Evolutionary conservation across 495 filamentous ascomycete genomes (phyloP).

Genomic region (Penicillium cataractarum): DNA sequence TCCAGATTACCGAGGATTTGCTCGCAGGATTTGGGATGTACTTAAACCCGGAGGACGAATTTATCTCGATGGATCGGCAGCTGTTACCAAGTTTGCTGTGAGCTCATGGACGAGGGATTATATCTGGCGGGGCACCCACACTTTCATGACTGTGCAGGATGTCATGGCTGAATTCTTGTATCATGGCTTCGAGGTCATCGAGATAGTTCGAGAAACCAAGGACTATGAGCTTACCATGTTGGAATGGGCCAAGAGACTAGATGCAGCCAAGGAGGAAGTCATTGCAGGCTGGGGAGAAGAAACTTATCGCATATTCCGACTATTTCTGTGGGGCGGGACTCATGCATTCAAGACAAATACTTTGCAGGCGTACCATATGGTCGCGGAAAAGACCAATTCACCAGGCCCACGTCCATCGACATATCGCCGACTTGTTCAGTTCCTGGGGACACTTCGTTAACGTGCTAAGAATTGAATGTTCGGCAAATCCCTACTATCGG

Average conservation of each 20-base stretch:
- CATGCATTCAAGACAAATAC: slow-evolving; percentile 17
- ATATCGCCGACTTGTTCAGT: slow-evolving; percentile 8
- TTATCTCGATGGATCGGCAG: slow-evolving; percentile 27
- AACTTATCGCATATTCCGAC: slow-evolving; percentile 20
- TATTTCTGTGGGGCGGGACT: slow-evolving; percentile 20
- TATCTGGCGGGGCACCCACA: slow-evolving; percentile 25
- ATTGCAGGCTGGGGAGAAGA: slow-evolving; percentile 21
- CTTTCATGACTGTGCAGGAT: slow-evolving; percentile 23
- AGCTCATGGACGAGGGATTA: slow-evolving; percentile 21
- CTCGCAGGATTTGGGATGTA: slow-evolving; percentile 14
- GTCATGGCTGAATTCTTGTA: slow-evolving; percentile 20
- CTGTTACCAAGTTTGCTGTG: slow-evolving; percentile 16
- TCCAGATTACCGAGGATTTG: slow-evolving; percentile 18
- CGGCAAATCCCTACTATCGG: background rate
- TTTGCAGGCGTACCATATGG: slow-evolving; percentile 23
- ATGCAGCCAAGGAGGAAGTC: slow-evolving; percentile 14
- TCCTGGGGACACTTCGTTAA: slow-evolving; percentile 15
- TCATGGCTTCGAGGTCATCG: slow-evolving; percentile 19
- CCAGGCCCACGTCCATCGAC: slow-evolving; percentile 17
- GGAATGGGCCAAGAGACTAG: slow-evolving; percentile 23
- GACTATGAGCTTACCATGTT: slow-evolving; percentile 26
- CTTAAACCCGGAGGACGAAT: slow-evolving; percentile 19
- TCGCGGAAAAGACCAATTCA: slow-evolving; percentile 15
- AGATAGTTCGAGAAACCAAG: slow-evolving; percentile 13
- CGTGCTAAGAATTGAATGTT: background rate